These are phyloP conservation scores for Cicer chorassanicum DNA, from an alignment of 306 rosid species.

Conservation along the genomic window DNA sequence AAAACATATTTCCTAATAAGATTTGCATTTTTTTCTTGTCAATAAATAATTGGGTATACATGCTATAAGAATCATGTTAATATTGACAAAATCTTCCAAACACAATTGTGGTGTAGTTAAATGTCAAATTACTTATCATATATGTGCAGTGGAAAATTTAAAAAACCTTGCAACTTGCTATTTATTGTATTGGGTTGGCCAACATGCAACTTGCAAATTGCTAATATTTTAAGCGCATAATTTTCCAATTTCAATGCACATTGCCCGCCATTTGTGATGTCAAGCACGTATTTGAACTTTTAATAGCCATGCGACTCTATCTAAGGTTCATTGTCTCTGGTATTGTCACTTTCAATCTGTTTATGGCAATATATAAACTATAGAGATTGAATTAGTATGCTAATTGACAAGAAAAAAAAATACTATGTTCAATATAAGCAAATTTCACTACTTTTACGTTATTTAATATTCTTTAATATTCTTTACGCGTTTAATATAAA, in stretches of 20 bases:
- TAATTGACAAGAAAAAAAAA: background rate
- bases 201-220: slow-evolving; percentile 47
- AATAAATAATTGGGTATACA: slow-evolving; percentile 5
- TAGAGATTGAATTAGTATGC: background rate
- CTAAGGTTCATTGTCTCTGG: slow-evolving; percentile 4
- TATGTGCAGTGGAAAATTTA: slow-evolving; percentile 25
- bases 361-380: slow-evolving; percentile 1
- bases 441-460: too few species aligned
- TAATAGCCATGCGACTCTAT: slow-evolving; percentile 21
- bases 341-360: slow-evolving; percentile 39
- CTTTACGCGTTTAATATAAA: too few species aligned
- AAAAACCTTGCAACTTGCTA: slow-evolving; percentile 37
- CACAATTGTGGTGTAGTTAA: slow-evolving; percentile 34
- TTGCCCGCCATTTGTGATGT: slow-evolving; percentile 24
- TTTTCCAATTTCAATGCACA: slow-evolving; percentile 28
- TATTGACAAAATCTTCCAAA: slow-evolving; percentile 40
- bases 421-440: too few species aligned
- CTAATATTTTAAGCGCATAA: slow-evolving; percentile 8
- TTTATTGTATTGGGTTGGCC: slow-evolving; percentile 31
- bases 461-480: too few species aligned
- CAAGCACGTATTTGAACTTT: slow-evolving; percentile 13
- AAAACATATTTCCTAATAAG: background rate
- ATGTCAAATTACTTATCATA: slow-evolving; percentile 41
- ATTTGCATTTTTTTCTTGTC: background rate
- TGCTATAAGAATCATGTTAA: slow-evolving; percentile 31